Evolutionary conservation across 192 early-diverging fungal genomes (phyloP).

Genomic region (Coemansia furcata): DNA sequence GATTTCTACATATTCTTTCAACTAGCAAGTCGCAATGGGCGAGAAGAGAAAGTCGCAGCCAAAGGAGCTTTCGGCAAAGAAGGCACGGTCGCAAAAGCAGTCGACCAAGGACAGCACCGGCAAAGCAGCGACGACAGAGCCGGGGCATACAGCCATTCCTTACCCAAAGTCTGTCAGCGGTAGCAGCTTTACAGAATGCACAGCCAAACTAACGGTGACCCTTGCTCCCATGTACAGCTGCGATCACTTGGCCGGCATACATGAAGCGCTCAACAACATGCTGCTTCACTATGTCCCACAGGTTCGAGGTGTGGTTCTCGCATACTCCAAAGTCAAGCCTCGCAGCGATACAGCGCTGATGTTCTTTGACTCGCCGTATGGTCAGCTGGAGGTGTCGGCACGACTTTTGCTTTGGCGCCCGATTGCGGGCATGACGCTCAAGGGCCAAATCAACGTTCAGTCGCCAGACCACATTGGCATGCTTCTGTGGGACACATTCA

Average conservation of each 20-base stretch:
- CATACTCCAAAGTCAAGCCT: conserved; percentile 69
- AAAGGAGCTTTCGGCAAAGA: conserved; percentile 22
- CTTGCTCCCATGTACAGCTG: conserved; percentile 41
- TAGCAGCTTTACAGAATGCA: conserved; percentile 47
- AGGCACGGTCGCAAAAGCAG: conserved; percentile 23
- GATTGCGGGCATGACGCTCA: conserved; percentile 53
- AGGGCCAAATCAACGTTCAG: conserved; percentile 77
- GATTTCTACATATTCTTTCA: background rate
- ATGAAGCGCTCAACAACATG: conserved; percentile 53
- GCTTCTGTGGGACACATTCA: conserved; percentile 91
- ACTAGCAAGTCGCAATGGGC: conserved; percentile 22
- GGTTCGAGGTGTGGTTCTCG: conserved; percentile 81
- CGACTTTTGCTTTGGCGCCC: conserved; percentile 80
- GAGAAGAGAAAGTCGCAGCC: conserved; percentile 46
- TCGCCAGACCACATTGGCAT: conserved; percentile 93
- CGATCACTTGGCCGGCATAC: conserved; percentile 39
- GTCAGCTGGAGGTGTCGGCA: conserved; percentile 70
- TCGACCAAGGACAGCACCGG: conserved; percentile 13
- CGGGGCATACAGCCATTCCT: conserved; percentile 10
- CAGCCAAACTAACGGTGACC: conserved; percentile 36
- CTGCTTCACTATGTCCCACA: conserved; percentile 75
- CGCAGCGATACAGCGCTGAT: conserved; percentile 63
- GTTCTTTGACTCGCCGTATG: conserved; percentile 79
- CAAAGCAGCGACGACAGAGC: background rate
- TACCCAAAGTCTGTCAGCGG: conserved; percentile 23